Base-by-base conservation (phyloP, 2,329 filamentous ascomycete genomes). In the Coleophoma cylindrospora region DNA sequence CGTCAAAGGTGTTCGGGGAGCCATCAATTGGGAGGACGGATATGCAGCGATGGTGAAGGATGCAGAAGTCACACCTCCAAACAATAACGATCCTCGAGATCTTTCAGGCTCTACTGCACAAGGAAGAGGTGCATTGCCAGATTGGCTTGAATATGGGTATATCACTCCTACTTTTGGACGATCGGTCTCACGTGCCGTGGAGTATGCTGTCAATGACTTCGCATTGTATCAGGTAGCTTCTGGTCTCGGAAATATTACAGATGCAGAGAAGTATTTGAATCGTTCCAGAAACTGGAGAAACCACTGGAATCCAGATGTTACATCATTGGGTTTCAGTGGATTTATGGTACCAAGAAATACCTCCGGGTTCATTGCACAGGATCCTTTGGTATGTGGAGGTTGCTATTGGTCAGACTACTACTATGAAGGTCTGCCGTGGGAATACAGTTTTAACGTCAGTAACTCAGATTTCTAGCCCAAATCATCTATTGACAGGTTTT, bases 171-270 rank as follows among this genome's bases (percentile, higher is more conserved):
- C 63, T 4, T 87, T 76, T 56, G 73, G 71, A 1, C 75, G 86
- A 12, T 82, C 83, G 0, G 81, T 86, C 2, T 83, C 76, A 15
- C 72, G 83, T 2, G 81, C 83, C 0, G 76, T 87, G 0, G 84
- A 88, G 61, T 88, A 87, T 58, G 73, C 81, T 0, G 74, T 74
- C 47, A 87, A 89, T 60, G 85, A 89, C 63, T 89, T 87, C 54
- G 75, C 73, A 0, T 67, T 89, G 4, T 77, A 81, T 51, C 79
- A 84, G 59, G 80, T 89, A 12, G 84, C 85, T 6, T 63, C 61
- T 3, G 82, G 82, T 27, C 66, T 87, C 2, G 74, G 71, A 2
- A 74, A 76, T 43, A 50, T 59, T 0, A 66, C 67, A 1, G 79
- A 84, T 40, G 76, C 79, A 3, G 54, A 67, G 3, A 83, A 74